phyloP scores from a whole-genome alignment of 2,329 filamentous ascomycete species.

The Ophiostoma himal-ulmi region DNA sequence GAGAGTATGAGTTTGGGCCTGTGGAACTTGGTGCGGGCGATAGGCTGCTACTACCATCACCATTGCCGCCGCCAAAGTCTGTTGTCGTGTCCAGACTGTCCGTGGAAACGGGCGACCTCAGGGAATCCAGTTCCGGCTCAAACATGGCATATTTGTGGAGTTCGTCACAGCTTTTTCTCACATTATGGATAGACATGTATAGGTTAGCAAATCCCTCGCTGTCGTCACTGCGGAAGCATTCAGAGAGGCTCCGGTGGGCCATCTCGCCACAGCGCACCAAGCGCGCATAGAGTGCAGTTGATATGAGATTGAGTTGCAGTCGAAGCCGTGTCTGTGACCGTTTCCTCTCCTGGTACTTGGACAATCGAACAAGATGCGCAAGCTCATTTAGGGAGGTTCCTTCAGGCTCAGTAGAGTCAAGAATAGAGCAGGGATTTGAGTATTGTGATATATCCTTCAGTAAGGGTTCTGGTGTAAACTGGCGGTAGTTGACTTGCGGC shows the following conservation, averaged over 20 bases:
- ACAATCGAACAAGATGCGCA: conserved; percentile 69
- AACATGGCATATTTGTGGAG: conserved; percentile 63
- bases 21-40: not conserved
- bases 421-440: conserved; percentile 50
- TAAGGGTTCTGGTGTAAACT: conserved; percentile 46
- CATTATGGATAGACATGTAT: conserved; percentile 73
- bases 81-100: conserved; percentile 48
- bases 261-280: conserved; percentile 69
- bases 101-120: conserved; percentile 47
- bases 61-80: conserved; percentile 22
- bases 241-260: conserved; percentile 68
- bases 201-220: conserved; percentile 69
- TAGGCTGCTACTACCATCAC: not conserved
- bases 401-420: conserved; percentile 49
- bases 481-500: conserved; percentile 38
- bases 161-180: conserved; percentile 69
- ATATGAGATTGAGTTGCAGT: conserved; percentile 67
- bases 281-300: conserved; percentile 67
- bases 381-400: conserved; percentile 70
- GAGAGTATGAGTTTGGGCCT: conserved; percentile 15
- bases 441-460: conserved; percentile 62
- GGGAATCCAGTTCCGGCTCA: conserved; percentile 63
- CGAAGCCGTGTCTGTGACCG: conserved; percentile 66
- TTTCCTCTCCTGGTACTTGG: conserved; percentile 77
- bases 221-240: conserved; percentile 72